Evolutionary conservation across 441 rosid species (phyloP).

Genomic region (Biscutella laevigata): DNA sequence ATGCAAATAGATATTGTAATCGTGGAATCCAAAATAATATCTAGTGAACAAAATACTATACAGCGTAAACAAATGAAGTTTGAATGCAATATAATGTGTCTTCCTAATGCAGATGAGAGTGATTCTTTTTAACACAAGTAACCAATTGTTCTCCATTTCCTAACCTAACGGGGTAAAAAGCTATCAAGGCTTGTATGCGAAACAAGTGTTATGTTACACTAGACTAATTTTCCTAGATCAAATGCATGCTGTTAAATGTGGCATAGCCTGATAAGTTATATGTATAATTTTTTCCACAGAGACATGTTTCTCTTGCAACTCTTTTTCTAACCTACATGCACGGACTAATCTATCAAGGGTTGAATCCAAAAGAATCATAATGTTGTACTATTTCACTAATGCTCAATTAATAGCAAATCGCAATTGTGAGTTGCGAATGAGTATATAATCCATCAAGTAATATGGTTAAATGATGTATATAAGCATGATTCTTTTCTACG

Average conservation of each 20-base stretch:
- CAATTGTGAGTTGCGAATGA: not conserved
- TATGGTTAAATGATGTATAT: not conserved
- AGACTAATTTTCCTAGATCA: not conserved
- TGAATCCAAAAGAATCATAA: not conserved
- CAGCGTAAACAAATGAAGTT: not conserved
- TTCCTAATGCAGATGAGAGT: constrained; percentile 1
- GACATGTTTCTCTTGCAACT: not conserved
- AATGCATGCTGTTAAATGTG: not conserved
- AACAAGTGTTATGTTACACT: not conserved
- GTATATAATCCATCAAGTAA: not conserved
- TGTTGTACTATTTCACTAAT: not conserved
- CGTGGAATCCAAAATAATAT: too few species aligned
- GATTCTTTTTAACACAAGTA: not conserved
- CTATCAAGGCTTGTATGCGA: constrained; percentile 8
- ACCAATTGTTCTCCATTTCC: too few species aligned
- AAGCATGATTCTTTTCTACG: not conserved
- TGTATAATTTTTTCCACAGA: not conserved
- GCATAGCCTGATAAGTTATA: not conserved
- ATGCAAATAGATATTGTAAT: not conserved
- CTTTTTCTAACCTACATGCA: not conserved
- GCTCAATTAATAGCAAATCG: not conserved
- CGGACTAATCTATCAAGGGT: not conserved
- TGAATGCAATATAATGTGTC: not conserved
- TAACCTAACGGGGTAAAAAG: not conserved
- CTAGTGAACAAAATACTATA: too few species aligned